Conservation (phyloP, 257 asterid genomes). For the Gardenia jasminoides region DNA sequence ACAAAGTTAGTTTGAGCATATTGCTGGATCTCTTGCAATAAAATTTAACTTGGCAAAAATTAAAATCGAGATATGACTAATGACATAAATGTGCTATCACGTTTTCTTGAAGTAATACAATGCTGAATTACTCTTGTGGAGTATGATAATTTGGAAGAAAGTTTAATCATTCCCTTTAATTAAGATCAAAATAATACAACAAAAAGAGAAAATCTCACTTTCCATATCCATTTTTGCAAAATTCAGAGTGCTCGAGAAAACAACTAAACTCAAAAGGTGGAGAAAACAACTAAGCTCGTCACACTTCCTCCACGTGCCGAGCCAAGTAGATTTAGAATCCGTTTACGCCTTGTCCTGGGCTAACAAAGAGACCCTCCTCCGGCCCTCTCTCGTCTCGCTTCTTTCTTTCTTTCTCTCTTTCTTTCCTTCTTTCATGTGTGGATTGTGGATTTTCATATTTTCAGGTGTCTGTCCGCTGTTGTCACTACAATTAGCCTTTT, state of each 20-base stretch:
- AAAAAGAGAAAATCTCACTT: not conserved
- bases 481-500: constrained; percentile 2
- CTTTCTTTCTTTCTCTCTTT: not conserved
- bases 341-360: not conserved
- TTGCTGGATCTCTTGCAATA: too few species aligned
- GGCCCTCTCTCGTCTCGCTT: not conserved
- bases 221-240: too few species aligned
- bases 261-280: too few species aligned
- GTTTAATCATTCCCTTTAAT: not conserved
- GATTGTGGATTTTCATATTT: constrained; percentile 9
- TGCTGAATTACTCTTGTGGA: too few species aligned
- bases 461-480: constrained; percentile 10
- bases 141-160: too few species aligned
- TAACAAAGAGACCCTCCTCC: not conserved
- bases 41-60: too few species aligned
- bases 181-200: too few species aligned
- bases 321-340: constrained; percentile 11
- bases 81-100: too few species aligned
- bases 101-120: too few species aligned
- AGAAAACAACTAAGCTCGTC: not conserved
- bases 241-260: too few species aligned
- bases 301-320: constrained; percentile 26
- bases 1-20: too few species aligned
- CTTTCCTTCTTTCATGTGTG: constrained; percentile 13
- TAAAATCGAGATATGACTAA: too few species aligned